Conservation (phyloP, 768 basidiomycete species). For the Calocera cornea region DNA sequence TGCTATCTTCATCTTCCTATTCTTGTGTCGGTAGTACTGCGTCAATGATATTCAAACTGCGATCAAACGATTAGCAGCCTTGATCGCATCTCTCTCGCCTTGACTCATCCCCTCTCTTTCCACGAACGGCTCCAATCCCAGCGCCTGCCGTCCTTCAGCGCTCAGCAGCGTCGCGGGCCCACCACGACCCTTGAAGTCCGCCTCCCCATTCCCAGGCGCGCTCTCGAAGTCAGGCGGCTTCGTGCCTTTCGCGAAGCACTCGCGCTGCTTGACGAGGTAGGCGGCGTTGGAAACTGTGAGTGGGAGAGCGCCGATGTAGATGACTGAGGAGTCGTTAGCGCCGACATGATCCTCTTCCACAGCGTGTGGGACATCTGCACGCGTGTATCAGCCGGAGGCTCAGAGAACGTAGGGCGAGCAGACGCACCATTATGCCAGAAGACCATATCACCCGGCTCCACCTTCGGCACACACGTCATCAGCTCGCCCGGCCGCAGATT, state of each 20-base stretch:
- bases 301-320: background rate
- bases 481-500: background rate
- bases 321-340: slow-evolving; percentile 9
- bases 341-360: slow-evolving; percentile 46
- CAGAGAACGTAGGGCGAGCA: no score
- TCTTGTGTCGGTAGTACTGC: no score
- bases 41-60: no score
- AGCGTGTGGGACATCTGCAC: slow-evolving; percentile 37
- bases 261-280: background rate
- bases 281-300: background rate
- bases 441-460: background rate
- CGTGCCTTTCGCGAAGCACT: background rate
- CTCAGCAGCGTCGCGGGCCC: background rate
- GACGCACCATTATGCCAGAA: slow-evolving; percentile 31
- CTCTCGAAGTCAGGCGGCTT: background rate
- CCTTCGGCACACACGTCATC: background rate
- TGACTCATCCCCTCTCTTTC: background rate
- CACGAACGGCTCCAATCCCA: background rate
- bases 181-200: background rate
- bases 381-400: no score
- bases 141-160: background rate
- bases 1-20: no score
- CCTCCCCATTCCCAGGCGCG: background rate
- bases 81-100: background rate
- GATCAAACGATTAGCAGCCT: background rate